Base-by-base conservation (phyloP, 2,329 filamentous ascomycete species). In the Xylaria digitata region DNA sequence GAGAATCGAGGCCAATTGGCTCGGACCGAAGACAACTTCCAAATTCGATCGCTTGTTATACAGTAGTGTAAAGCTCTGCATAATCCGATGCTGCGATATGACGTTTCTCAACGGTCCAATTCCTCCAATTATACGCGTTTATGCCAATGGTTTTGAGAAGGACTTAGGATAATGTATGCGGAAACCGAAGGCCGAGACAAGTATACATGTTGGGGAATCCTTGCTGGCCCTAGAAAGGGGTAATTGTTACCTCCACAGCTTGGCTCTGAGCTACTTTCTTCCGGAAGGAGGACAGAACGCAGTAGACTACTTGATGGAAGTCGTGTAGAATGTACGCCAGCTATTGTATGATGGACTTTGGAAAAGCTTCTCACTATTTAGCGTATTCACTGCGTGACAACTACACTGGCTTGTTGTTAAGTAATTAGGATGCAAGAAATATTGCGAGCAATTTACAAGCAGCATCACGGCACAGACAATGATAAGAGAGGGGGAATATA, bases 121-220 rank as follows among this genome's bases (percentile, higher is more conserved):
- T 55, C 42, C 23, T 30, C 60, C 50, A 56, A 56, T 62, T 30
- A 42, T 30, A 40, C 26, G 19, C 15, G 15, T 37, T 45, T 23
- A 3, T 17, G 5, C 32, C 6, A 8, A 19, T 55, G 37, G 21
- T 55, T 30, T 26, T 13, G 21, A 30, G 53, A 21, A 52, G 8
- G 11, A 63, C 34, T 21, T n/a, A 52, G 13, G 37, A 59, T 17
- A 54, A 26, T 43, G 50, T 37, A 48, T 43, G 21, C 21, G n/a
- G 26, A 49, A n/a, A 32, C 61, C 55, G 55, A 57, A 30, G 9
- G 57, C 43, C 19, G 21, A 66, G 43, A 48, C 30, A 45, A 43
- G 42, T 7, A 54, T 37, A 4, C 48, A 54, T 37, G 2, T 52
- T 59, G 62, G 65, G 61, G 61, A 67, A 65, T 58, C 65, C 61